Evolutionary conservation across 495 filamentous ascomycete genomes (phyloP).

Genomic region (Xylaria acuta): DNA sequence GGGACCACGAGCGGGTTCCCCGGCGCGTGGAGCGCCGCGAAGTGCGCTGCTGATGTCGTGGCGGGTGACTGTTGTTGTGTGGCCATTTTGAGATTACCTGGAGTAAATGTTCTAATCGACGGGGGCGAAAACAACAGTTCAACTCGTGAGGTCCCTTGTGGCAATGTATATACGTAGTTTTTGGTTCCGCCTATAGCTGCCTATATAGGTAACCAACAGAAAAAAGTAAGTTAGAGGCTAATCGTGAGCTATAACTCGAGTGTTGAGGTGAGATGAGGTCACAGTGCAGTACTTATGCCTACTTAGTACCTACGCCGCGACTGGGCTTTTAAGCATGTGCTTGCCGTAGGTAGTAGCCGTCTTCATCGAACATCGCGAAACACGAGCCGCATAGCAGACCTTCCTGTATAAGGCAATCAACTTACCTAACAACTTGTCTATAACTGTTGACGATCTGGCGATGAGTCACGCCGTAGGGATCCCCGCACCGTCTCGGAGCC

Average conservation of each 20-base stretch:
- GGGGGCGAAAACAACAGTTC: background rate
- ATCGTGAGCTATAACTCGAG: background rate
- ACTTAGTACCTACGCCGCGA: too few species aligned
- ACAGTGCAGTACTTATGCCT: background rate
- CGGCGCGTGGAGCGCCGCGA: conserved; percentile 49
- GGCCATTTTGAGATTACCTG: background rate
- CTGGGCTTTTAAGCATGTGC: too few species aligned
- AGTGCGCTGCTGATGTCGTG: conserved; percentile 25
- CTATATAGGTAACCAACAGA: background rate
- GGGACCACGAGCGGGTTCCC: conserved; percentile 53
- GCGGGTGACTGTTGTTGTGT: conserved; percentile 7
- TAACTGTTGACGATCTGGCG: background rate
- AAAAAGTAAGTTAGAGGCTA: background rate
- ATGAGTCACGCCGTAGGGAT: background rate
- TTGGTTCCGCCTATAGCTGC: background rate
- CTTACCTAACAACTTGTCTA: background rate
- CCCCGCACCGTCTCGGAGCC: background rate
- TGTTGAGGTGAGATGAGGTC: background rate
- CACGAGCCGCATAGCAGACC: background rate
- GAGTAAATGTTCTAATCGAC: background rate
- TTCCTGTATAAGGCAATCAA: background rate
- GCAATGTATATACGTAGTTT: background rate
- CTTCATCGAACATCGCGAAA: background rate
- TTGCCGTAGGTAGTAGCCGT: too few species aligned
- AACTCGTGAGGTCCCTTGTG: background rate